A percentile compares a stretch with the other conserved stretches of the same genome.
These are phyloP conservation scores for Selaginella tamariscina DNA, from an alignment of 75 land plant species.

Conservation along the genomic window DNA sequence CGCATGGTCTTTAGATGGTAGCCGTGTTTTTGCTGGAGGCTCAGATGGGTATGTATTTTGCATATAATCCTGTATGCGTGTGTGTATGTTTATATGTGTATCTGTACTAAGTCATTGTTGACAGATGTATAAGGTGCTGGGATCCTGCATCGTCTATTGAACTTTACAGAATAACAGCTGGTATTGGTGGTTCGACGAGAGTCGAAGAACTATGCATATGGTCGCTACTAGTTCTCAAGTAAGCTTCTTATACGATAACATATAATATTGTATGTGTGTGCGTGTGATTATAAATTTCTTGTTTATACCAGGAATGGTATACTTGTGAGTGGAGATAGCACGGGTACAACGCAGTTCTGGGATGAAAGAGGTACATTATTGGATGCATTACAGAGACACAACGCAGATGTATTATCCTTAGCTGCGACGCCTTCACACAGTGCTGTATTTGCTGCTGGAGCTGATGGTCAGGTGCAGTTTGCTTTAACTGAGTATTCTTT, in stretches of 20 bases:
- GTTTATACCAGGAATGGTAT: constrained; percentile 54
- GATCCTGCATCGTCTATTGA: constrained; percentile 49
- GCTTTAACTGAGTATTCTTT: background rate
- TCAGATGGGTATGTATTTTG: constrained; percentile 79
- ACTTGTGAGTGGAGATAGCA: constrained; percentile 89
- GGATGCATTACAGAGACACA: constrained; percentile 57
- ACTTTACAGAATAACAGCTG: constrained; percentile 74
- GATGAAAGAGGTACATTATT: constrained; percentile 76
- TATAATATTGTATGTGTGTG: no score
- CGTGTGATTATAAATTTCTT: background rate
- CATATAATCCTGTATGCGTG: background rate
- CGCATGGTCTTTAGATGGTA: constrained; percentile 64
- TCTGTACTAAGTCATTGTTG: no score
- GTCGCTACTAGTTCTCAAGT: constrained; percentile 80
- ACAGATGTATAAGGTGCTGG: constrained; percentile 92
- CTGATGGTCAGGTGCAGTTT: constrained; percentile 75
- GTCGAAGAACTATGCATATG: constrained; percentile 69
- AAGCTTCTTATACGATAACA: background rate
- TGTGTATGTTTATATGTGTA: no score
- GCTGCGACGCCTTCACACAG: constrained; percentile 60
- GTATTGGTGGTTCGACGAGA: constrained; percentile 55
- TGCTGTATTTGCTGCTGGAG: constrained; percentile 84
- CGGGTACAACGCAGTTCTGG: constrained; percentile 95
- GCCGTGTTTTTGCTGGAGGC: constrained; percentile 59
- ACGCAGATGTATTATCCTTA: constrained; percentile 77